Conservation (phyloP, 78 protist species). For the Cavenderia fasciculata region DNA sequence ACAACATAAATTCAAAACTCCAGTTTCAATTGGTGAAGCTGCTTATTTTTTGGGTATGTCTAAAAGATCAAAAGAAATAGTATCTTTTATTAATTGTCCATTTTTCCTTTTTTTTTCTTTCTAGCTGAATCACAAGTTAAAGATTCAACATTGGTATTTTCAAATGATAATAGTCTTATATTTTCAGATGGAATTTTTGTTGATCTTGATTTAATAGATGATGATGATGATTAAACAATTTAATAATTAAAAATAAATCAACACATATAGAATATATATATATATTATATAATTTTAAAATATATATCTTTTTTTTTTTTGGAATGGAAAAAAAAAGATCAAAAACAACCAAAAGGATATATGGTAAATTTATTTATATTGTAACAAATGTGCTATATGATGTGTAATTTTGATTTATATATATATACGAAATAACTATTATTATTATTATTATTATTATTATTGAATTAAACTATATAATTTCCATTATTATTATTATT, state of each 20-base stretch:
- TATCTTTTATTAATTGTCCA: background rate
- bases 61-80: background rate
- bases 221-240: constrained; percentile 5
- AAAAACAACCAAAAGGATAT: background rate
- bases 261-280: background rate
- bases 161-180: constrained; percentile 42
- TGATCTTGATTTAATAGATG: constrained; percentile 31
- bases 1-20: constrained; percentile 65
- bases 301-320: too few relatives aligned
- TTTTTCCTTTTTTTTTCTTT: background rate
- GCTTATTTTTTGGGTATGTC: background rate
- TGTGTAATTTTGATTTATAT: too few relatives aligned
- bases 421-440: constrained; percentile 2
- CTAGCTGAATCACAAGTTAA: constrained; percentile 22
- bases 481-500: background rate
- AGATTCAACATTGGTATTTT: constrained; percentile 58
- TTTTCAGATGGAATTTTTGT: constrained; percentile 22
- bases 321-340: background rate
- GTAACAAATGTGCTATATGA: too few relatives aligned
- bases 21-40: constrained; percentile 25
- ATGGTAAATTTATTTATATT: background rate
- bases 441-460: background rate
- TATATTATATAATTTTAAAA: too few relatives aligned
- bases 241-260: background rate
- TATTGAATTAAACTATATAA: background rate